Evolutionary conservation across 371 early-diverging fungal genomes (phyloP), one percentile per base, ranked within the genome.

Genomic region (Syncephalastrum monosporum): DNA sequence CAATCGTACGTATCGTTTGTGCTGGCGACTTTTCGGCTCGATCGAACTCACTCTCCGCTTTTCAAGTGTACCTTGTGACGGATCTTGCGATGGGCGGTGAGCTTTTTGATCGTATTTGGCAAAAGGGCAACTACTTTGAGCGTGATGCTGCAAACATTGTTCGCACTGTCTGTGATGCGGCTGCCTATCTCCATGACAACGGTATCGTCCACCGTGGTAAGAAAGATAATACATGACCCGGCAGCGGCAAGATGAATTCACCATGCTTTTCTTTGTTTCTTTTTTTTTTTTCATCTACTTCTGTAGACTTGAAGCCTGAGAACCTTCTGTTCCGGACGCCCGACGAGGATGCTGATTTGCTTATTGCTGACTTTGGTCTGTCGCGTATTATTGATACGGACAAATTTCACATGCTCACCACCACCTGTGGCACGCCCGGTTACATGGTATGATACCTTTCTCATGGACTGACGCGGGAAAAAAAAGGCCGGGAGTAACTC

Each of bases 361-460:
- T 92, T 50, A 87, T 95, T 66, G 91, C 93, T 25, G 95, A 95
- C 72, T 95, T 95, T 73, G 95, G 95, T n/a, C 74, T 95, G 47
- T 87, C 91, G 8, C 84, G 86, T 57, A 89, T 91, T 52, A 81
- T 92, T 55, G 92, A 91, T 63, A 84, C 85, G 16, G 91, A 90
- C 25, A 87, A 88, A 61, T 86, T 86, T 60, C 87, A 89, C 49
- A 65, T 83, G 15, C 68, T 94, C 50, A 87, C 86, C 48, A 92
- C 94, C 0, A 90, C 89, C 14, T 92, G 93, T 63, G 95, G 95
- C 51, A 89, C 91, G 38, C 87, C 91, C 24, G 91, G 94, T 56
- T 95, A 93, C 67, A 94, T 93, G 81, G 74, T 71, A 73, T 53
- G 12, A 43, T 29, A 14, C 16, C 21, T 24, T 29, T 29, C 29